Percentiles rank a stretch among this genome's conserved stretches.
These are phyloP conservation scores for Naganishia sp. DNA, from an alignment of 1,284 basidiomycete species.

Conservation along the genomic window DNA sequence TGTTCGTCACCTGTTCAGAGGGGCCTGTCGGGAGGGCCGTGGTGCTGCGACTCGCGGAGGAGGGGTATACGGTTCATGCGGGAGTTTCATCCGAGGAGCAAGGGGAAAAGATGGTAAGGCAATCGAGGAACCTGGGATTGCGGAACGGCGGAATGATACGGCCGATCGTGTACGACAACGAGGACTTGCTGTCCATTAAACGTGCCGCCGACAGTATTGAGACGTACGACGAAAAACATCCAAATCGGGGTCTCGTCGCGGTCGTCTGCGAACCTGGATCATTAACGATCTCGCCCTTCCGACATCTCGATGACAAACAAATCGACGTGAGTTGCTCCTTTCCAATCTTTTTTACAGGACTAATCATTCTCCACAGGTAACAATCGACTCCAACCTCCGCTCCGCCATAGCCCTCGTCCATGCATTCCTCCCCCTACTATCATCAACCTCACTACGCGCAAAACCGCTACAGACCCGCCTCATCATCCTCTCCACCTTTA, in stretches of 20 bases:
- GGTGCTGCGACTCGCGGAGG: not conserved
- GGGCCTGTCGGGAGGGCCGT: not conserved
- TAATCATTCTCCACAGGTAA: not conserved
- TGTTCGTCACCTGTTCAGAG: not conserved
- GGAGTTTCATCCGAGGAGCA: not conserved
- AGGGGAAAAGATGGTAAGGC: not conserved
- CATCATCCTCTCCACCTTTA: slow-evolving; percentile 9
- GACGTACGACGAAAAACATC: not conserved
- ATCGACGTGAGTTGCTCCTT: slow-evolving; percentile 3
- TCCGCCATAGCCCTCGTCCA: not conserved
- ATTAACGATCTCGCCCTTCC: not conserved
- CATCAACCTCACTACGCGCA: not conserved
- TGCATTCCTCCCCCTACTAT: slow-evolving; percentile 2
- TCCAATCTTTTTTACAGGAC: not conserved
- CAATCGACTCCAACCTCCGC: not conserved
- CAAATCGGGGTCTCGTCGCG: not conserved
- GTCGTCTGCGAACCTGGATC: not conserved
- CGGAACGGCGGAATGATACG: not conserved
- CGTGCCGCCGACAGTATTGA: not conserved
- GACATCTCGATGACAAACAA: not conserved
- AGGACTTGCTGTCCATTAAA: not conserved
- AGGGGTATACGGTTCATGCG: slow-evolving; percentile 8
- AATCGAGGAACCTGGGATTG: not conserved
- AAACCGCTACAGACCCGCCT: not conserved
- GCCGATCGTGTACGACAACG: not conserved